Evolutionary conservation across 164 flowering plant species (phyloP), one percentile per base, ranked within the genome.

Genomic region (Nymphaea colorata): DNA sequence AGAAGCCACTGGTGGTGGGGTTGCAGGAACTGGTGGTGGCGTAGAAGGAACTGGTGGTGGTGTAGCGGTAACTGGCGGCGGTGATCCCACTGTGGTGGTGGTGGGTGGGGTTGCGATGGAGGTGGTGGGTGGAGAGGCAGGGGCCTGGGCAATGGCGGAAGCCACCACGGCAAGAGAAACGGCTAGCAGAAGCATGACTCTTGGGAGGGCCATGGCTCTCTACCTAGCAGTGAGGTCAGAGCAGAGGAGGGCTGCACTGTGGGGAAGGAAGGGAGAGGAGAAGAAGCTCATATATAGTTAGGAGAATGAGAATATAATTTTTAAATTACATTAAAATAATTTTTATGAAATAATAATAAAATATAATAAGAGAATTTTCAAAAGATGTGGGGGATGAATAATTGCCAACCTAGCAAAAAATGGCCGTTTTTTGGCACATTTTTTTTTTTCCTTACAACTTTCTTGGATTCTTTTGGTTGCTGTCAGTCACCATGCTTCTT

Each of bases 161-260:
- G 75, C 62, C 3, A 69, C 42, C 43, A 79, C 65, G 36, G 80
- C 76, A 0, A 81, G 69, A 0, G 69, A 67, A 2, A 75, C 0
- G 55, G 65, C 41, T 2, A 75, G 64, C 59, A 70, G 47, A 63
- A 81, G 77, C 76, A 73, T 77, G 80, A 75, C 74, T 65, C 71
- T 71, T 44, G 72, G 6, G 75, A 67, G 64, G 64, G 86, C 82
- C 82, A 83, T 83, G 78, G 11, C 70, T 60, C 45, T 41, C 62
- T 53, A 43, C 42, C 16, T 44, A 17, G 10, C 3, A 36, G 8
- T 2, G 14, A 36, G 70, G 3, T 41, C 7, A 6, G 4, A 15
- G 42, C 5, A 15, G 25, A 43, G 10, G 44, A 68, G 57, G 61
- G 7, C 16, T 61, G 64, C 12, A 17, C 59, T 7, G 45, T 17